Conservation (phyloP, 768 basidiomycete species). For the Dacryopinax primogenitus region DNA sequence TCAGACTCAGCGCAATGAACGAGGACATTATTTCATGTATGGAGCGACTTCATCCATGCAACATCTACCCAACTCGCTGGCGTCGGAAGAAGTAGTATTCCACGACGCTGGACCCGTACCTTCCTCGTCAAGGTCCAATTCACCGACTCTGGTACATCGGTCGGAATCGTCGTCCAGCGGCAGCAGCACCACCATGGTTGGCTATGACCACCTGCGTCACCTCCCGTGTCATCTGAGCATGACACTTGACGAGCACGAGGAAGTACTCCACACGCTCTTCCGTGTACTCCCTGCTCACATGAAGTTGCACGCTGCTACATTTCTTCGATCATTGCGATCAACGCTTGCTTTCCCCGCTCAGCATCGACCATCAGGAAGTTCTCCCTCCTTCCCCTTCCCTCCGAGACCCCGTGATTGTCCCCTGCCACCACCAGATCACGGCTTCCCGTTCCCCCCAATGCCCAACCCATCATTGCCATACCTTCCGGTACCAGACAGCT, state of each 20-base stretch:
- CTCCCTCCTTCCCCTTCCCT: background rate
- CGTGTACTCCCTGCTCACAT: conserved; percentile 6
- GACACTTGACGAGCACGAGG: background rate
- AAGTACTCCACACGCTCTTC: background rate
- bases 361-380: background rate
- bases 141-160: background rate
- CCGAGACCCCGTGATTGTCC: background rate
- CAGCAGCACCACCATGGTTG: background rate
- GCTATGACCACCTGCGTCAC: conserved; percentile 2
- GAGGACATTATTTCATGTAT: background rate
- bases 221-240: background rate
- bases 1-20: background rate
- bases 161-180: background rate
- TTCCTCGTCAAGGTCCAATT: background rate
- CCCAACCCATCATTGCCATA: background rate
- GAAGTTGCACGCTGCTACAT: background rate
- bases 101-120: background rate
- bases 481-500: background rate
- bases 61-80: background rate
- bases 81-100: background rate
- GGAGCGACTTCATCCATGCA: background rate
- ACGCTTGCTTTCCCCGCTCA: background rate
- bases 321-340: background rate
- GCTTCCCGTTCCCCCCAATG: background rate
- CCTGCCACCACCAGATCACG: background rate